Evolutionary conservation across 2,329 filamentous ascomycete genomes (phyloP), one percentile per base, ranked within the genome.

Genomic region (Trichoderma pleuroti): DNA sequence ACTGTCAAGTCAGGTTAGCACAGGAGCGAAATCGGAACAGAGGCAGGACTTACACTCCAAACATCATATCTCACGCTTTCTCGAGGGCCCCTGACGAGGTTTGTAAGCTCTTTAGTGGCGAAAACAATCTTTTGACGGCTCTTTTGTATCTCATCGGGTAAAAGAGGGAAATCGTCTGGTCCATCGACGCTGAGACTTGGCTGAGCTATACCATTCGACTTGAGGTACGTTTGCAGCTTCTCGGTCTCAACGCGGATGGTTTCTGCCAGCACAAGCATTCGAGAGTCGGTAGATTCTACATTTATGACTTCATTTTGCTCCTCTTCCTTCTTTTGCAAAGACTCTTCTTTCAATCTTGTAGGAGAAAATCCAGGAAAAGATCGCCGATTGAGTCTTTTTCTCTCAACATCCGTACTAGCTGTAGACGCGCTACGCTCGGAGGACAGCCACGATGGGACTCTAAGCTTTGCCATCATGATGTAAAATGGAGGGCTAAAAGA

Each of bases 1-100:
- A 86, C 85, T 87, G 28, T 18, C 16, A 3, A 30, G 9, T 26
- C 7, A 16, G 32, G 26, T 72, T 16, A 72, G 42, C 28, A 66
- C 56, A 62, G 6, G 7, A 28, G 4, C 30, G 11, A 24, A 46
- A 8, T 7, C 46, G 70, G 24, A 30, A 62, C 28, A 9, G 6
- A 12, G 6, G 14, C 14, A 34, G n/a, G 16, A 79, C 84, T 77
- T 75, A 86, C 85, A 75, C 82, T 84, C 86, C 84, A 87, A 67
- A 84, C 80, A 65, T 83, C 81, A 84, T 84, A 88, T 77, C 86
- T 79, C 9, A 88, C 74, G n/a, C 77, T 80, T 74, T 88, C 85
- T 42, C 81, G 79, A 0, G 86, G 86, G 0, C 86, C 86, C 26
- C 84, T 81, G 18, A 85, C 82, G 64, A 88, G 77, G 60, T 81